Evolutionary conservation across 257 asterid species (phyloP).

Genomic region (Capsicum baccatum): DNA sequence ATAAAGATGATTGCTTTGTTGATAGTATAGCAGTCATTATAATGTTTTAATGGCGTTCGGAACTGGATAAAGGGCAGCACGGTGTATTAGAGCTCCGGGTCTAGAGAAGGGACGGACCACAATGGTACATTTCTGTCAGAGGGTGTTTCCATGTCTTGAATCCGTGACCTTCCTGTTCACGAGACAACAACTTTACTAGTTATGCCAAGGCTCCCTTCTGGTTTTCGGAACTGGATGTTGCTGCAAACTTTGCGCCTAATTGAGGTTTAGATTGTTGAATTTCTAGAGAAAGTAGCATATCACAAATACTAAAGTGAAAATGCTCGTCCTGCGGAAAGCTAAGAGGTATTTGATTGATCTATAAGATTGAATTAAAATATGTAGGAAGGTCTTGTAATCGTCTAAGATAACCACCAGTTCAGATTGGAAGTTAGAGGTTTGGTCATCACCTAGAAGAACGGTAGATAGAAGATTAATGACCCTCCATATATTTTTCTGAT

Average conservation of each 20-base stretch:
- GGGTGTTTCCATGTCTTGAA: no score
- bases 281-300: not conserved
- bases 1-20: not conserved
- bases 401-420: not conserved
- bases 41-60: not conserved
- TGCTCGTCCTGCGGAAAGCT: not conserved
- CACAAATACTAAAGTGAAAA: not conserved
- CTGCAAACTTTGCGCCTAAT: not conserved
- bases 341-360: not conserved
- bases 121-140: no score
- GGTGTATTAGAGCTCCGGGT: no score
- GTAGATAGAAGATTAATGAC: not conserved
- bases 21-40: not conserved
- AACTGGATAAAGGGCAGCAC: not conserved
- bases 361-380: not conserved
- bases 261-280: conserved; percentile 16
- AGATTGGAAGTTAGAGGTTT: not conserved
- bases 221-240: not conserved
- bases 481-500: not conserved
- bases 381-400: not conserved
- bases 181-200: no score
- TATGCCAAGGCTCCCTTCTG: no score
- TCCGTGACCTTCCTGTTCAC: no score
- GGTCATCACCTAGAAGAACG: not conserved
- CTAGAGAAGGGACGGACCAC: no score